Evolutionary conservation across 1,139 yeast species (phyloP), one percentile per base, ranked within the genome.

Genomic region (Casaregolazyma lundiana): DNA sequence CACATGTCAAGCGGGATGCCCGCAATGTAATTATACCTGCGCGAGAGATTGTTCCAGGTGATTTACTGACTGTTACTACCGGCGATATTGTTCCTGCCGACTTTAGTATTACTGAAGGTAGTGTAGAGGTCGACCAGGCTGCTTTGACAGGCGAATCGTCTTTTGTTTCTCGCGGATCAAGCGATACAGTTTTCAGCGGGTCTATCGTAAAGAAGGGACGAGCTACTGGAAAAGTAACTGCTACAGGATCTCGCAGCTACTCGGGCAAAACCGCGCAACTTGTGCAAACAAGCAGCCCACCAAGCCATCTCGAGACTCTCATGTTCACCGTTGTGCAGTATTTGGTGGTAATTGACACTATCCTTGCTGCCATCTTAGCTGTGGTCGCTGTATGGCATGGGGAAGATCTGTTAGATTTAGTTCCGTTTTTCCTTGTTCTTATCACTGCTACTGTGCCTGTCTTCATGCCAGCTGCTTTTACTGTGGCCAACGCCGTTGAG

Each of bases 401-500:
- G 70, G 81, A 84, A 71, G 81, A 81, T 84, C 82, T 81, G 80
- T 77, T 87, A 72, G 76, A 84, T 63, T 76, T 78, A 62, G 73
- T 73, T 80, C 67, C 76, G 84, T 73, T 78, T 76, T 82, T 81
- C 95, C 81, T 85, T 58, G 84, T 89, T 65, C 87, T 82, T 45
- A 92, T 92, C 1, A 71, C 84, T 42, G 80, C 92, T 2, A 84
- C 84, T 92, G 84, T 84, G 58, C 95, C 94, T 2, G 85, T 90
- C 2, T 81, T 90, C 0, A 72, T 85, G 56, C 82, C 84, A 50
- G 94, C 84, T 35, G 94, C 85, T 17, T 73, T 85, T 51, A 84
- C 94, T n/a, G 84, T 85, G 51, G 84, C 94, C 4, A 84, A 85
- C 92, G 89, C 94, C 6, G 82, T 84, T 50, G 94, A 94, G 20